These are phyloP conservation scores for Tetratostichococcus sp. DNA, from an alignment of 139 green algal genomes.

Conservation along the genomic window DNA sequence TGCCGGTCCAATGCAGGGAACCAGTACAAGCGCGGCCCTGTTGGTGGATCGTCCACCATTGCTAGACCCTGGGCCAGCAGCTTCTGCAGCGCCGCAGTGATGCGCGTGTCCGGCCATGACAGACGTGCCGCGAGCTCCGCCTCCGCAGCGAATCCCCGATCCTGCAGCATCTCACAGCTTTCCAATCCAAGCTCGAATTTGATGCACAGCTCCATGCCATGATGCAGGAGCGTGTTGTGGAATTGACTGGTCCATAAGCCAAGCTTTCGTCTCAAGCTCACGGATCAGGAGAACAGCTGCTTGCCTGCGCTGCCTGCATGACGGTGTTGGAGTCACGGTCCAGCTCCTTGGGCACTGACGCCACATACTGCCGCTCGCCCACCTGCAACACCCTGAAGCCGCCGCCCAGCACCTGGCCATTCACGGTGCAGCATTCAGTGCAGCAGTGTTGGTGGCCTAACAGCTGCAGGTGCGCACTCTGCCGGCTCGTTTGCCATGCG, in stretches of 20 bases:
- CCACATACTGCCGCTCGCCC: constrained; percentile 18
- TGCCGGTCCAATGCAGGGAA: constrained; percentile 53
- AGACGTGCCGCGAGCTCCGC: background rate
- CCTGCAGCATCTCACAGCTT: background rate
- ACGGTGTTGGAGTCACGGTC: constrained; percentile 75
- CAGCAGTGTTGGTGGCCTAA: too few relatives aligned
- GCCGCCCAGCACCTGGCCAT: constrained; percentile 54
- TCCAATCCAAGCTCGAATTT: too few relatives aligned
- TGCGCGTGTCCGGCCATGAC: constrained; percentile 16
- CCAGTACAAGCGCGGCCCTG: constrained; percentile 60
- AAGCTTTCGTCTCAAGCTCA: too few relatives aligned
- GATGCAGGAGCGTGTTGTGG: too few relatives aligned
- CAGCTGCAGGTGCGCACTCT: too few relatives aligned
- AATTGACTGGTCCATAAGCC: too few relatives aligned
- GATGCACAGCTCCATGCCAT: too few relatives aligned
- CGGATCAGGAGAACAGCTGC: background rate
- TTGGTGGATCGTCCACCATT: constrained; percentile 69
- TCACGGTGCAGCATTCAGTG: too few relatives aligned
- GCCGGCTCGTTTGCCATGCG: too few relatives aligned
- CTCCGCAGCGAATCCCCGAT: background rate
- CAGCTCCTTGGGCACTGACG: constrained; percentile 74
- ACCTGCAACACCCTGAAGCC: constrained; percentile 70
- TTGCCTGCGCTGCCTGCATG: constrained; percentile 63
- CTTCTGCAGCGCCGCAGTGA: constrained; percentile 1
- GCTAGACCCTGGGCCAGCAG: constrained; percentile 53